Evolutionary conservation across 2,329 filamentous ascomycete genomes (phyloP).

Genomic region (Myriosclerotinia duriaeana): DNA sequence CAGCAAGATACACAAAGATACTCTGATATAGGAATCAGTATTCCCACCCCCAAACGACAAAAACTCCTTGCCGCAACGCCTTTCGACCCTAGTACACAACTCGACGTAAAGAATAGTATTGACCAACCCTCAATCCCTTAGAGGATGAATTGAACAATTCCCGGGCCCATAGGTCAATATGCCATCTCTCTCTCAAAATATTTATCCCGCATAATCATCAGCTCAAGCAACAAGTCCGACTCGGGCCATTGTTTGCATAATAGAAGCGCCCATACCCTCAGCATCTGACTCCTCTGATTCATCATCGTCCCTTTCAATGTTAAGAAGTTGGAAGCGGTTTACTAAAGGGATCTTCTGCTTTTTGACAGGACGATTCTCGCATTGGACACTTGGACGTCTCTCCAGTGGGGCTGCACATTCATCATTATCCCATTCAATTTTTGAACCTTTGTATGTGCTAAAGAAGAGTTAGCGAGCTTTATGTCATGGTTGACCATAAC

Average conservation of each 20-base stretch:
- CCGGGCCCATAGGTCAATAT: not conserved
- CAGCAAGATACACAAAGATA: slow-evolving; percentile 24
- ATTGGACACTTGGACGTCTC: slow-evolving; percentile 36
- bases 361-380: slow-evolving; percentile 38
- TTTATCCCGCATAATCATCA: not conserved
- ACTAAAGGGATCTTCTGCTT: slow-evolving; percentile 44
- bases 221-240: not conserved
- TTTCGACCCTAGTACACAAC: not conserved
- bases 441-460: slow-evolving; percentile 66
- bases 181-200: not conserved
- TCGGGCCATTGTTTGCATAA: not conserved
- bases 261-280: slow-evolving; percentile 22
- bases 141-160: not conserved
- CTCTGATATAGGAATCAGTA: slow-evolving; percentile 28
- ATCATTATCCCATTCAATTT: slow-evolving; percentile 69
- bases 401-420: slow-evolving; percentile 58
- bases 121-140: not conserved
- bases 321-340: slow-evolving; percentile 64
- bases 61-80: not conserved
- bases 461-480: slow-evolving; percentile 37
- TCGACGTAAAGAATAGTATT: not conserved
- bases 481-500: slow-evolving; percentile 28
- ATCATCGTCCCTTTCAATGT: slow-evolving; percentile 48
- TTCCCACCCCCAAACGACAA: slow-evolving; percentile 22
- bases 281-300: slow-evolving; percentile 29